Conservation (phyloP, 2,329 filamentous ascomycete species). For the Apiospora pterosperma region DNA sequence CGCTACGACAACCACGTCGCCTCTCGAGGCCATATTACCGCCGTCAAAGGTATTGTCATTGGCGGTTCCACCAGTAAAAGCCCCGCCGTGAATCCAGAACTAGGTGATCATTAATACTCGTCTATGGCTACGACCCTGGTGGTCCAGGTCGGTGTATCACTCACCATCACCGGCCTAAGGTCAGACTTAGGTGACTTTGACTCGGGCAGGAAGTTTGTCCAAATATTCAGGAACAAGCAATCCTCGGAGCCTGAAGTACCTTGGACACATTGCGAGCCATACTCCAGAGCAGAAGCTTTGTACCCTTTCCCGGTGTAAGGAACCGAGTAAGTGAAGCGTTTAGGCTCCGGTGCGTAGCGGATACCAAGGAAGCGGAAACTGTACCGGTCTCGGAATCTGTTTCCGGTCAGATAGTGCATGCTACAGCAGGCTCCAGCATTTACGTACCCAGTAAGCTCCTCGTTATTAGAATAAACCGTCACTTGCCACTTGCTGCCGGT, state of each 20-base stretch:
- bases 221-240: constrained; percentile 45
- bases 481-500: constrained; percentile 33
- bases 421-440: neutral
- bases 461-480: constrained; percentile 34
- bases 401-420: neutral
- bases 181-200: constrained; percentile 16
- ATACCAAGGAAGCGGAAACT: constrained; percentile 39
- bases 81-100: constrained; percentile 47
- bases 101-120: neutral
- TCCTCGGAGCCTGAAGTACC: constrained; percentile 36
- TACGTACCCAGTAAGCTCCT: constrained; percentile 32
- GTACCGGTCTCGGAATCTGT: constrained; percentile 21
- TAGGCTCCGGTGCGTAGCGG: constrained; percentile 40
- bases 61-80: constrained; percentile 46
- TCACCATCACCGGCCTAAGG: constrained; percentile 32
- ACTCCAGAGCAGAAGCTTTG: constrained; percentile 30
- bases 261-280: constrained; percentile 33
- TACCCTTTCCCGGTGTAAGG: constrained; percentile 31
- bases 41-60: constrained; percentile 42
- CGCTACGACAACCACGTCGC: constrained; percentile 55
- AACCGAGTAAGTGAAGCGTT: constrained; percentile 41
- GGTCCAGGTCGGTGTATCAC: neutral
- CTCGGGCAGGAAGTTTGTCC: constrained; percentile 36
- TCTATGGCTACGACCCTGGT: neutral
- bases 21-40: constrained; percentile 53